A percentile compares a stretch with the other conserved stretches of the same genome.
These are phyloP conservation scores for Physcomitrellopsis africana DNA, from an alignment of 225 moss, liverwort and hornwort species.

Conservation along the genomic window DNA sequence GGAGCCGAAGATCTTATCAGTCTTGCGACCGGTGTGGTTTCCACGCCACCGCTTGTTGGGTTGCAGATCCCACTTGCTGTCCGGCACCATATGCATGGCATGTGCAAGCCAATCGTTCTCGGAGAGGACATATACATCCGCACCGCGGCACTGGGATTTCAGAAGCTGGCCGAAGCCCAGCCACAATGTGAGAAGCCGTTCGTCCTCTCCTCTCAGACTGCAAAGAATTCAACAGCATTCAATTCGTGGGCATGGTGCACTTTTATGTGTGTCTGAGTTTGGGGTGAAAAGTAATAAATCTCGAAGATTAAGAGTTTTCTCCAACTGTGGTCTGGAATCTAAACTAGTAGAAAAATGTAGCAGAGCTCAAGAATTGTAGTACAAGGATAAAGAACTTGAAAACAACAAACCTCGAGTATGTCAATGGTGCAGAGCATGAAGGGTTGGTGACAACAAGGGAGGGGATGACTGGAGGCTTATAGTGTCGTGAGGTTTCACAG, in stretches of 20 bases:
- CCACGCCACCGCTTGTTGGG: slow-evolving; percentile 44
- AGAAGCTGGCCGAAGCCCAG: slow-evolving; percentile 76
- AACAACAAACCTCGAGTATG: slow-evolving; percentile 57
- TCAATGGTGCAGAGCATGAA: slow-evolving; percentile 76
- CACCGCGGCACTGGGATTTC: slow-evolving; percentile 60
- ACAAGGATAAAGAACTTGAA: background rate
- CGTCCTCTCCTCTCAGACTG: slow-evolving; percentile 56
- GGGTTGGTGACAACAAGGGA: slow-evolving; percentile 87
- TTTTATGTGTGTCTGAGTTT: background rate
- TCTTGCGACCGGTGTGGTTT: slow-evolving; percentile 17
- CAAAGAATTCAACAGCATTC: slow-evolving; percentile 6
- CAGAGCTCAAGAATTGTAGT: background rate
- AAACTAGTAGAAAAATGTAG: slow-evolving; percentile 14
- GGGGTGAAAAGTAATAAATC: background rate
- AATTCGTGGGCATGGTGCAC: background rate
- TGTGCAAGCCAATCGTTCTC: slow-evolving; percentile 68
- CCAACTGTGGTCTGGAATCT: too few species aligned
- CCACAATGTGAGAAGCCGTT: slow-evolving; percentile 66
- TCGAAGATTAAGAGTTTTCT: background rate
- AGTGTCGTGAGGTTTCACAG: slow-evolving; percentile 69
- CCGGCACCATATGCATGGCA: slow-evolving; percentile 70
- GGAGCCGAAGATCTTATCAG: slow-evolving; percentile 61
- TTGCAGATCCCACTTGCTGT: slow-evolving; percentile 78
- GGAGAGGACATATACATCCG: slow-evolving; percentile 81
- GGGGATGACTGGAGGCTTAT: slow-evolving; percentile 59